phyloP scores from a whole-genome alignment of 345 rosid genomes.

The Jatropha curcas region DNA sequence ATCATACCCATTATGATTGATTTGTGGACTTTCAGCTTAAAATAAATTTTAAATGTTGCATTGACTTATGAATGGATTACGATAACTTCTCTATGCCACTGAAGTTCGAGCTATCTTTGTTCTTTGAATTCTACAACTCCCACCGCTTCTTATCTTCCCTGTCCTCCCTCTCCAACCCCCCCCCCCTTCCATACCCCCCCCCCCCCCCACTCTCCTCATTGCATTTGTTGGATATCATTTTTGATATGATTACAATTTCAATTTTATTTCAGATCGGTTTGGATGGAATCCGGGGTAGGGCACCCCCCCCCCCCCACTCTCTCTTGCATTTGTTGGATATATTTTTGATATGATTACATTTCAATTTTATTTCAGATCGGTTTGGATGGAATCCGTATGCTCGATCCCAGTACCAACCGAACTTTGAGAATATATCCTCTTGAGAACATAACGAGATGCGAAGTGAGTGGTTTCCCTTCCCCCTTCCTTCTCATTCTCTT shows the following conservation, averaged over 20 bases:
- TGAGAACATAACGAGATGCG: slow-evolving; percentile 92
- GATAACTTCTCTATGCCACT: too few relatives aligned
- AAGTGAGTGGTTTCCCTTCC: slow-evolving; percentile 47
- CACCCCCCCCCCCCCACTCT: background rate
- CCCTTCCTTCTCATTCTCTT: background rate
- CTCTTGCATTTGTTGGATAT: background rate
- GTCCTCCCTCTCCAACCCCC: too few relatives aligned
- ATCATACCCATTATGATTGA: background rate
- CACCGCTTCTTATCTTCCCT: too few relatives aligned
- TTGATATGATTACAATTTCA: background rate
- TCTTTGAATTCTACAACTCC: background rate
- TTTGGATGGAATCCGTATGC: slow-evolving; percentile 97
- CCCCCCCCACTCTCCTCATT: background rate
- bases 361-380: slow-evolving; percentile 63
- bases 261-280: slow-evolving; percentile 71
- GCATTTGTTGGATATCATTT: background rate
- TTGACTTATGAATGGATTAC: too few relatives aligned
- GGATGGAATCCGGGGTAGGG: slow-evolving; percentile 97
- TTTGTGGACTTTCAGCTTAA: background rate
- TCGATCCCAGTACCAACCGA: slow-evolving; percentile 80
- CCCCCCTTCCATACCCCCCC: background rate
- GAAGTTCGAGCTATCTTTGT: background rate
- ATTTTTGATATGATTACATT: background rate
- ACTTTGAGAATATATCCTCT: slow-evolving; percentile 94
- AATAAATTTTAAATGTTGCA: too few relatives aligned